These are phyloP conservation scores for Neonectria coccinea DNA, from an alignment of 2,329 filamentous ascomycete species.

Conservation along the genomic window DNA sequence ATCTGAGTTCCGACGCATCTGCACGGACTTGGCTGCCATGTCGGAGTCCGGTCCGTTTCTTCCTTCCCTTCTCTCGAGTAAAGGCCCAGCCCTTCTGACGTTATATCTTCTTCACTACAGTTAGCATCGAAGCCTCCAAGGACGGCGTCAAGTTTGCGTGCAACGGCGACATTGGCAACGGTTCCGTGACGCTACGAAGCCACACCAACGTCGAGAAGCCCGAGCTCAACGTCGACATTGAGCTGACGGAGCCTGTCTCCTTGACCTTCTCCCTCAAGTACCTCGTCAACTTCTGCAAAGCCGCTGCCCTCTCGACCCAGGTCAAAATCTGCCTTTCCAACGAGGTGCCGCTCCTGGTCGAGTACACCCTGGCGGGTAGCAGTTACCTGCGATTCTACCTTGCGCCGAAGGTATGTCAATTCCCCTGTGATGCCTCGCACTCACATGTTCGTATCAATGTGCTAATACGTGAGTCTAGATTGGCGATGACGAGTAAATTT, in stretches of 20 bases:
- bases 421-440: too few species aligned
- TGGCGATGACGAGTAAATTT: constrained; percentile 54
- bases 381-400: constrained; percentile 97
- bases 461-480: constrained; percentile 46
- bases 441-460: neutral
- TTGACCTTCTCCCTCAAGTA: constrained; percentile 99
- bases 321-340: constrained; percentile 96
- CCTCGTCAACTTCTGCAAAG: constrained; percentile 99
- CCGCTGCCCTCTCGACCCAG: constrained; percentile 80
- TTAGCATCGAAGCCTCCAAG: constrained; percentile 95
- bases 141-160: constrained; percentile 97
- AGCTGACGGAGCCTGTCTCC: constrained; percentile 90
- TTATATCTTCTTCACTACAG: constrained; percentile 58
- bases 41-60: constrained; percentile 87
- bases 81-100: constrained; percentile 26
- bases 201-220: constrained; percentile 92
- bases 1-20: constrained; percentile 92
- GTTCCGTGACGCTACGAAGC: constrained; percentile 89
- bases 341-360: constrained; percentile 95
- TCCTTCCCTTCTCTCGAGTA: neutral
- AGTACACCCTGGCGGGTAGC: constrained; percentile 84
- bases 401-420: constrained; percentile 85
- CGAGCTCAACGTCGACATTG: constrained; percentile 85
- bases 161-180: constrained; percentile 95
- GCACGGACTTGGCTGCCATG: constrained; percentile 88